Conservation (phyloP, 2,329 filamentous ascomycete species). For the Diaporthe velutina region DNA sequence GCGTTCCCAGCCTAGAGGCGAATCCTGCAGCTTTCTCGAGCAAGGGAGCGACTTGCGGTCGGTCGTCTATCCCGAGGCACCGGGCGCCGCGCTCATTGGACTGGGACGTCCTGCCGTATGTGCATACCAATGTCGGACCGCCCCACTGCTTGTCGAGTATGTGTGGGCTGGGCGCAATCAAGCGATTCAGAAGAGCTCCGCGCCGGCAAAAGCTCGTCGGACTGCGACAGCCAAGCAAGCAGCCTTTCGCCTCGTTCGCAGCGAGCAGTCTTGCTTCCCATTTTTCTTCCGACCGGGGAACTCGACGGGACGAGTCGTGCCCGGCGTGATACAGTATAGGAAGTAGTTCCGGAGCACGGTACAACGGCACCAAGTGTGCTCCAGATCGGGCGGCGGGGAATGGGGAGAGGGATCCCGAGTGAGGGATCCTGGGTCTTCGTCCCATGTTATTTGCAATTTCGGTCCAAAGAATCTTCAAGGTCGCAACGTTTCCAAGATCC, state of each 20-base stretch:
- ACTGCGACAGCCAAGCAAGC: conserved; percentile 25
- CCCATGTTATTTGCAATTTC: conserved; percentile 31
- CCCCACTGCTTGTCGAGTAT: conserved; percentile 11
- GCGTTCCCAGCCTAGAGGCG: background rate
- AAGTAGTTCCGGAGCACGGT: conserved; percentile 25
- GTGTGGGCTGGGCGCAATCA: conserved; percentile 5
- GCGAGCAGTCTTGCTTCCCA: background rate
- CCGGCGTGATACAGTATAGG: conserved; percentile 5
- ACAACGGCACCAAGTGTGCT: conserved; percentile 11
- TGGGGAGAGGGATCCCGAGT: conserved; percentile 6
- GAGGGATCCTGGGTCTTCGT: conserved; percentile 17
- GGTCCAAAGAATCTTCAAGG: conserved; percentile 33
- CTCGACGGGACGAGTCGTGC: conserved; percentile 16
- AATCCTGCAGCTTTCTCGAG: background rate
- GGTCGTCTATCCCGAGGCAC: conserved; percentile 1
- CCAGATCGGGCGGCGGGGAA: conserved; percentile 17
- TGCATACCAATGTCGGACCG: background rate
- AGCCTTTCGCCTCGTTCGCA: background rate
- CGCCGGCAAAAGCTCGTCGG: background rate
- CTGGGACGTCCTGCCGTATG: background rate
- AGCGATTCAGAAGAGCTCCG: conserved; percentile 2
- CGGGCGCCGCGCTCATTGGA: conserved; percentile 3
- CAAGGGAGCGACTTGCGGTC: background rate
- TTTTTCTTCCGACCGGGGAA: conserved; percentile 17
- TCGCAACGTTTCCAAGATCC: conserved; percentile 30